Evolutionary conservation across 2,329 filamentous ascomycete species (phyloP), one percentile per base, ranked within the genome.

Genomic region (Fusarium camptoceras): DNA sequence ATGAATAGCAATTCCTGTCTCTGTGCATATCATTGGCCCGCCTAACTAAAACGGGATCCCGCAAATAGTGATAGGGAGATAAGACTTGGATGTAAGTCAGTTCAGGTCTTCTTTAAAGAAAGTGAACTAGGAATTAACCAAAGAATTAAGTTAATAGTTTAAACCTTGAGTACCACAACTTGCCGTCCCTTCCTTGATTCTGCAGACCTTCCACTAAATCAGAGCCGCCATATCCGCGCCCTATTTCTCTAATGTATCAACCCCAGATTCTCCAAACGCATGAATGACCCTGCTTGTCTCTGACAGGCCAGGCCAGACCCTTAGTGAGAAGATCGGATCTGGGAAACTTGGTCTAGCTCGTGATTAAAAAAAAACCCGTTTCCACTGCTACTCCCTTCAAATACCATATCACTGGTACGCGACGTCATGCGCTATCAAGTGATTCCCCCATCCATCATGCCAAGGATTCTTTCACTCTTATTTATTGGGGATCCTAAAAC

Each of bases 141-240:
- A 6, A 42, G 8, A 43, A 24, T 25, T 9, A 25, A 18, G 15
- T 14, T 30, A 30, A n/a, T 37, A 37, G 34, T 37, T n/a, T 16
- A 8, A 44, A 44, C 22, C 16, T 44, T 24, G 4, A 18, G 9
- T 7, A 28, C 8, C n/a, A 25, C 22, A 15, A 42, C 18, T 42
- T 67, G 49, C 63, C 63, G 34, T 16, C 34, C 20, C 27, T 64
- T 39, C 43, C 58, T 49, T n/a, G 43, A 56, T 46, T n/a, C 4
- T 22, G 22, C 31, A 16, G n/a, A 18, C 31, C 44, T 12, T 22
- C 15, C 15, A 20, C 27, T 15, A 18, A 27, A 27, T 15, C 24
- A 55, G 30, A 66, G 42, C 63, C 63, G 63, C 55, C 48, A 48
- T 66, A 66, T 37, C 63, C 61, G 55, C 48, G 10, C 34, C 48